Percentiles rank a stretch among this genome's conserved stretches.
Evolutionary conservation across 345 rosid species (phyloP).

Genomic region (Citrus reticulata): DNA sequence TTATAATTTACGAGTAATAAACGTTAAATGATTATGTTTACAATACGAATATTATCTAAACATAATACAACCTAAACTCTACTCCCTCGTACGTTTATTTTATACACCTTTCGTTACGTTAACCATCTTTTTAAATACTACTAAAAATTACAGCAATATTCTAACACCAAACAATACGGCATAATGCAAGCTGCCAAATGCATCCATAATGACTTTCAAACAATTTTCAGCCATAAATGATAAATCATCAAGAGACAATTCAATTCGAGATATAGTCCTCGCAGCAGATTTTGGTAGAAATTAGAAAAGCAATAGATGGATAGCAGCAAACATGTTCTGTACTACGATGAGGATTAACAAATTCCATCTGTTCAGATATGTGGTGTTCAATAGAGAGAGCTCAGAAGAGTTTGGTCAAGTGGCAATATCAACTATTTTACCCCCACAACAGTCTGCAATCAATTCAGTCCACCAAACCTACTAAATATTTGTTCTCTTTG

Average conservation of each 20-base stretch:
- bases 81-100: too few relatives aligned
- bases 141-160: too few relatives aligned
- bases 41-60: too few relatives aligned
- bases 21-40: too few relatives aligned
- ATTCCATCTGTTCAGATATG: not conserved
- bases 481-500: not conserved
- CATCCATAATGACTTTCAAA: too few relatives aligned
- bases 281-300: not conserved
- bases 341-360: not conserved
- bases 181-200: too few relatives aligned
- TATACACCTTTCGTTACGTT: too few relatives aligned
- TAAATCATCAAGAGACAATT: not conserved
- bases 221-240: not conserved
- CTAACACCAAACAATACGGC: too few relatives aligned
- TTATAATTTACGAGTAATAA: too few relatives aligned
- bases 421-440: not conserved
- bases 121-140: too few relatives aligned
- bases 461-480: not conserved
- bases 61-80: too few relatives aligned
- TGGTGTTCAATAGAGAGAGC: too few relatives aligned
- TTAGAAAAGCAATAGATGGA: not conserved
- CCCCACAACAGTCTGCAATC: not conserved
- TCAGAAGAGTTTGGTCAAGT: not conserved
- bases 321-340: not conserved
- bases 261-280: not conserved